A percentile compares a stretch with the other conserved stretches of the same genome.
These are phyloP conservation scores for Cytospora schulzeri DNA, from an alignment of 2,329 filamentous ascomycete genomes.

Conservation along the genomic window DNA sequence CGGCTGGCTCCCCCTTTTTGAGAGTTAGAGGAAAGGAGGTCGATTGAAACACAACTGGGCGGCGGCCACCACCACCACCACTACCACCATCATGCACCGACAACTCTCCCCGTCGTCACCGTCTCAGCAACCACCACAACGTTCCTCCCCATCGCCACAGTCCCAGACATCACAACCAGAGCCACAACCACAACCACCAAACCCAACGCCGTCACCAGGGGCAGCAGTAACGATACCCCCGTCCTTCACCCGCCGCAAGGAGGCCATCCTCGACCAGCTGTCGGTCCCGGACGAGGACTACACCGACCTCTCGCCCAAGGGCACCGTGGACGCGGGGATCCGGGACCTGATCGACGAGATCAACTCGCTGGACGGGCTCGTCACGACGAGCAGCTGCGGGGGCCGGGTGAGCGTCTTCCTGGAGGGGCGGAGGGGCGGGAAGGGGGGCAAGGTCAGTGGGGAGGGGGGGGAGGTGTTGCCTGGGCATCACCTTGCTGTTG, in stretches of 20 bases:
- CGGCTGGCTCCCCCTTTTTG: too few relatives aligned
- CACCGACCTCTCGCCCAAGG: constrained; percentile 85
- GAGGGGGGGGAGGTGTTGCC: constrained; percentile 29
- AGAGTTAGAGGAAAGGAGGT: not conserved
- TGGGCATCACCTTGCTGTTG: constrained; percentile 21
- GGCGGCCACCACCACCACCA: not conserved
- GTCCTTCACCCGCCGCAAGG: constrained; percentile 65
- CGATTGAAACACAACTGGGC: too few relatives aligned
- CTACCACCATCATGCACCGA: not conserved
- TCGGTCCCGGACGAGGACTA: constrained; percentile 70
- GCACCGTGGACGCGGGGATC: constrained; percentile 79
- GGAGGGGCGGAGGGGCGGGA: constrained; percentile 64
- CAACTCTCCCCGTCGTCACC: not conserved
- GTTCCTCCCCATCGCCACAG: too few relatives aligned
- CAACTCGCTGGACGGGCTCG: constrained; percentile 72
- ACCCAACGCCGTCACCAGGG: not conserved
- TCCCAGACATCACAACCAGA: not conserved
- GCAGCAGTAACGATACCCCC: constrained; percentile 29
- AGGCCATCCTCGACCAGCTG: constrained; percentile 71
- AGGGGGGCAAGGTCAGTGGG: constrained; percentile 23
- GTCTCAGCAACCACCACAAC: not conserved
- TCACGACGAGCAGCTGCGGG: constrained; percentile 92
- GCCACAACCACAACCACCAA: not conserved
- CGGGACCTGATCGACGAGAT: constrained; percentile 76
- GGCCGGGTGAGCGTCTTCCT: constrained; percentile 86